A percentile compares a stretch with the other conserved stretches of the same genome.
Conservation (phyloP, 176 grass and related monocot species). For the Tuctoria greenei region DNA sequence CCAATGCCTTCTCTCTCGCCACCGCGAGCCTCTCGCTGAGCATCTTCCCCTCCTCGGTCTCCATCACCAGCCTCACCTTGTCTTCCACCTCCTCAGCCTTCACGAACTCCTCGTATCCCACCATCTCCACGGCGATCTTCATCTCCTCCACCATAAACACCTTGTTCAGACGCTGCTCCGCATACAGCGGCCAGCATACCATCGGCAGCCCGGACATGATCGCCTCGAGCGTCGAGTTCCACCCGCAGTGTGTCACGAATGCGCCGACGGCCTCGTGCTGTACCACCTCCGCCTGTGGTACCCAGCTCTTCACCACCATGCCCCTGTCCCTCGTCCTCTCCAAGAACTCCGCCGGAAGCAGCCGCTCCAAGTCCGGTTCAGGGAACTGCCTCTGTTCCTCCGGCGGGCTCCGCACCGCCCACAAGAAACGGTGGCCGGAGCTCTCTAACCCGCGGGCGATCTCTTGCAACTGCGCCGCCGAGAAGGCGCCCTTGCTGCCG, state of each 20-base stretch:
- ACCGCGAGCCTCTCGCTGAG: slow-evolving; percentile 26
- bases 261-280: slow-evolving; percentile 43
- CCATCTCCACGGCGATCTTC: slow-evolving; percentile 41
- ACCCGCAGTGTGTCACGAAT: too few species aligned
- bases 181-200: slow-evolving; percentile 69
- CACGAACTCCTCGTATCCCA: slow-evolving; percentile 45
- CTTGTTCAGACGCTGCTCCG: slow-evolving; percentile 68
- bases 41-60: slow-evolving; percentile 33
- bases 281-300: slow-evolving; percentile 62
- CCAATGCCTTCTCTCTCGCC: slow-evolving; percentile 31
- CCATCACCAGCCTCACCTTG: slow-evolving; percentile 61
- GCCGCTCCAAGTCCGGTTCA: slow-evolving; percentile 45
- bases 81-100: slow-evolving; percentile 52
- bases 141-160: slow-evolving; percentile 60
- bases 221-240: slow-evolving; percentile 51
- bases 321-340: slow-evolving; percentile 50
- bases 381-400: slow-evolving; percentile 12
- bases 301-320: slow-evolving; percentile 54
- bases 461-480: slow-evolving; percentile 24
- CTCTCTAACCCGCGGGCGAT: slow-evolving; percentile 47
- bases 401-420: slow-evolving; percentile 37
- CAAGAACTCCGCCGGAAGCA: slow-evolving; percentile 61
- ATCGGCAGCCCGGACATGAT: slow-evolving; percentile 52
- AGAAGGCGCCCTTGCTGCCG: slow-evolving; percentile 17
- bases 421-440: slow-evolving; percentile 46